Base-by-base conservation (phyloP, 2,329 filamentous ascomycete species). In the Hymenoscyphus infarciens region DNA sequence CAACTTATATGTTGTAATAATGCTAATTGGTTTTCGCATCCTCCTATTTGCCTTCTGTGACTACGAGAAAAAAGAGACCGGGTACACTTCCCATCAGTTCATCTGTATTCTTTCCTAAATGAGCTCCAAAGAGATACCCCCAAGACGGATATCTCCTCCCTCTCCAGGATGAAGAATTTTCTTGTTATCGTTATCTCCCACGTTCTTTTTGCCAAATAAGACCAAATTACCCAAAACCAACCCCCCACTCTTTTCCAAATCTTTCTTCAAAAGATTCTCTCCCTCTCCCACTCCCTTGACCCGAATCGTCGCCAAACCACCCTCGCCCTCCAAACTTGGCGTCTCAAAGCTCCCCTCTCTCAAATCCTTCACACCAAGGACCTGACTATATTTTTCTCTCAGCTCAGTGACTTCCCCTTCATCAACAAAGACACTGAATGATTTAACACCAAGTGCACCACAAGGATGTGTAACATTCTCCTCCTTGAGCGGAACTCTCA, bases 401-500 rank as follows among this genome's bases (percentile, higher is more conserved):
- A 77, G 59, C 3, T 38, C 61, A 8, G 64, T 57, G 22, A 71
- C 67, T 53, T 69, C 66, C 1, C 59, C 63, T 16, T 67, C 61
- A 1, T 69, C 63, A 1, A 80, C 71, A 0, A 74, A 66, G 1
- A 83, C 64, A 1, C 74, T 71, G 4, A 87, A 70, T 2, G 74
- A 71, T 0, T 78, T 77, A 15, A 87, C 76, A 0, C 86, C 86
- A 15, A 78, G 68, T 0, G 78, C 83, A 0, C 80, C 80, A 6
- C 76, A 82, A 0, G 82, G 76, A 74, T 89, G 87, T 13, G 69
- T 74, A 3, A 76, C 76, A 45, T 73, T 75, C 15, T 73, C 75
- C 0, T 74, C 68, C 1, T 71, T 66, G 2, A 77, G 68, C 6
- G 86, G 84, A 2, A 88, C 86, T 0, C 87, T 75, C 1, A 84